phyloP scores from a whole-genome alignment of 2,329 filamentous ascomycete species.

The Cephalotrichum gorgonifer region DNA sequence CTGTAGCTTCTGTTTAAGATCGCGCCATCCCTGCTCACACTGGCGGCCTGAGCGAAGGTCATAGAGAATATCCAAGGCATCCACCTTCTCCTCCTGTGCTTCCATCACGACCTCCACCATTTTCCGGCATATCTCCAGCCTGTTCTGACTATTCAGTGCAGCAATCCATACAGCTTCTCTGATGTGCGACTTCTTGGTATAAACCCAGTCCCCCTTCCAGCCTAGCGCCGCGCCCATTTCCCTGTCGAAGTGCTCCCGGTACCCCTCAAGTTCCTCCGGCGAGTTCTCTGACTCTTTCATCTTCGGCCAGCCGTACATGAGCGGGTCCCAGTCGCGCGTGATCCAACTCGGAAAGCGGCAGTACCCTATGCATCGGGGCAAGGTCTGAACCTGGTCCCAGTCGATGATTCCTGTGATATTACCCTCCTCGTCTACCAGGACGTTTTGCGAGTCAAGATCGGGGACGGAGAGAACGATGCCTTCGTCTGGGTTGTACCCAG shows the following conservation, averaged over 20 bases:
- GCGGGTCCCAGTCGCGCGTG: constrained; percentile 12
- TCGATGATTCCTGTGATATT: constrained; percentile 8
- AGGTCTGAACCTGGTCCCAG: constrained; percentile 8
- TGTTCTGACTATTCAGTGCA: no score
- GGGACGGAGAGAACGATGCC: constrained; percentile 10
- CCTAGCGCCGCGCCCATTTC: neutral
- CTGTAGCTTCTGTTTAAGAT: no score
- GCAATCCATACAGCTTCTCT: neutral
- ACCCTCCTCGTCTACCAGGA: constrained; percentile 9
- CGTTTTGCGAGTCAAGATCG: constrained; percentile 11
- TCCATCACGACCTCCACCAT: neutral
- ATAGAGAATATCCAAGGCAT: neutral
- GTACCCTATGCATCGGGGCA: constrained; percentile 8
- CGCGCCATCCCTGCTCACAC: no score
- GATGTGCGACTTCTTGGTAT: neutral
- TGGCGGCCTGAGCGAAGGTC: neutral
- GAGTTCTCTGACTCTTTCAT: constrained; percentile 7
- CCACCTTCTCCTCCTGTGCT: neutral
- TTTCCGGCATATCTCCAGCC: neutral
- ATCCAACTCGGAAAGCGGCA: constrained; percentile 10
- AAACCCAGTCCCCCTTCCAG: neutral
- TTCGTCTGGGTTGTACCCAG: constrained; percentile 3
- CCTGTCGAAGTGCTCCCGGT: neutral
- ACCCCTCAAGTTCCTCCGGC: constrained; percentile 4
- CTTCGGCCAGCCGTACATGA: constrained; percentile 9